Evolutionary conservation across 1,284 basidiomycete genomes (phyloP).

Genomic region (Sphagnurus paluster): DNA sequence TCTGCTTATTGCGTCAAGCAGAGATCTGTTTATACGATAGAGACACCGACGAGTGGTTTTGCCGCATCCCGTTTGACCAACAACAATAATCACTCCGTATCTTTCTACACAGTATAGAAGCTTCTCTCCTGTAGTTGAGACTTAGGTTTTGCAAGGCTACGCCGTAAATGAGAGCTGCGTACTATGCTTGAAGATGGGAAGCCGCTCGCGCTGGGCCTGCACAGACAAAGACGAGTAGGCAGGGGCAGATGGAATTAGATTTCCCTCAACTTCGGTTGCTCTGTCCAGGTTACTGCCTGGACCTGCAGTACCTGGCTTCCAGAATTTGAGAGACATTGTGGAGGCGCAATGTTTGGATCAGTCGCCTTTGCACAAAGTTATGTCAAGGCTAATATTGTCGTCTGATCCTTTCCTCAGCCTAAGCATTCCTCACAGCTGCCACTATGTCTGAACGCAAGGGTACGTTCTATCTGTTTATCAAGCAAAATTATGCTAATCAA

Average conservation of each 20-base stretch:
- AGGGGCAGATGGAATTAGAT: constrained; percentile 65
- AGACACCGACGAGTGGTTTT: constrained; percentile 88
- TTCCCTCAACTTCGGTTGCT: constrained; percentile 72
- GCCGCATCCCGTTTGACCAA: constrained; percentile 96
- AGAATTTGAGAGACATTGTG: constrained; percentile 59
- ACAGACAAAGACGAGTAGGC: constrained; percentile 59
- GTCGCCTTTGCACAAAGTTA: constrained; percentile 2
- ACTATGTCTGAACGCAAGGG: constrained; percentile 91
- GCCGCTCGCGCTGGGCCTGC: constrained; percentile 71
- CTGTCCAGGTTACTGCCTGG: constrained; percentile 90
- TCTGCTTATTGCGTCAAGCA: constrained; percentile 50
- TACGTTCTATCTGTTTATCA: constrained; percentile 24
- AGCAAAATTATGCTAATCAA: constrained; percentile 8
- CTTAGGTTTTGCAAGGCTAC: background rate
- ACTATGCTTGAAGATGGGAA: constrained; percentile 92
- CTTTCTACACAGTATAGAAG: constrained; percentile 85
- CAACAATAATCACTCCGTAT: constrained; percentile 82
- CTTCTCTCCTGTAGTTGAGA: constrained; percentile 56
- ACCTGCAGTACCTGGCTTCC: constrained; percentile 82
- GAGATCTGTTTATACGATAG: constrained; percentile 7
- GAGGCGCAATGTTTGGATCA: constrained; percentile 9
- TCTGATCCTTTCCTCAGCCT: background rate
- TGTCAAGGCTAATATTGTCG: background rate
- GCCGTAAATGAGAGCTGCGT: constrained; percentile 22
- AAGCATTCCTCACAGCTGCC: background rate